Conservation (phyloP, 2,329 filamentous ascomycete species). For the Madurella mycetomatis region DNA sequence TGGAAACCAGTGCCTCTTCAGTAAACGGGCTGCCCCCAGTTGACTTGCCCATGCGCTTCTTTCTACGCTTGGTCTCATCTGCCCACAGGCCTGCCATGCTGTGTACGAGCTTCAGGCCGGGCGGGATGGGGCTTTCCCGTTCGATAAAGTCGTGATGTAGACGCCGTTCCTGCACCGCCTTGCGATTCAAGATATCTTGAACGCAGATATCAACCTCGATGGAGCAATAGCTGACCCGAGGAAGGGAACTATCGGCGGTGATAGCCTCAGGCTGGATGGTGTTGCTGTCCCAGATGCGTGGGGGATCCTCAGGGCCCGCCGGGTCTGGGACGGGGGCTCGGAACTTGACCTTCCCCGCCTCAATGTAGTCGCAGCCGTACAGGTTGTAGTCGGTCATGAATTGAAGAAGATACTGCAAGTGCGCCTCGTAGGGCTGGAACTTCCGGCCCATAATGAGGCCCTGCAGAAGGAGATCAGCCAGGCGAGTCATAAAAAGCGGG, state of each 20-base stretch:
- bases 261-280: slow-evolving; percentile 60
- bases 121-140: slow-evolving; percentile 55
- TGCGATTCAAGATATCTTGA: slow-evolving; percentile 80
- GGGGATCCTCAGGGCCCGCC: slow-evolving; percentile 53
- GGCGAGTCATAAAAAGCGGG: slow-evolving; percentile 76
- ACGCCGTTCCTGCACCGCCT: slow-evolving; percentile 66
- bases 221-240: slow-evolving; percentile 79
- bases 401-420: slow-evolving; percentile 86
- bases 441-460: slow-evolving; percentile 78
- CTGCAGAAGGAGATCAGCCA: slow-evolving; percentile 82
- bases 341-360: slow-evolving; percentile 66
- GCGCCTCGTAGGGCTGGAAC: slow-evolving; percentile 91
- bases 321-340: slow-evolving; percentile 69
- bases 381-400: slow-evolving; percentile 99
- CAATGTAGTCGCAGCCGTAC: slow-evolving; percentile 86
- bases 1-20: slow-evolving; percentile 74
- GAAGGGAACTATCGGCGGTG: slow-evolving; percentile 59
- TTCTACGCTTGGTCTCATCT: slow-evolving; percentile 78
- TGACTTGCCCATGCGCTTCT: slow-evolving; percentile 61
- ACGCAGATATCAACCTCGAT: slow-evolving; percentile 88
- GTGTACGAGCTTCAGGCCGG: slow-evolving; percentile 74
- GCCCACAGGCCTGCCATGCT: slow-evolving; percentile 94
- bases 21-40: slow-evolving; percentile 72
- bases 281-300: slow-evolving; percentile 74
- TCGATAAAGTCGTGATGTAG: slow-evolving; percentile 89